Evolutionary conservation across 1,139 yeast genomes (phyloP).

Genomic region (Taphrina populina): DNA sequence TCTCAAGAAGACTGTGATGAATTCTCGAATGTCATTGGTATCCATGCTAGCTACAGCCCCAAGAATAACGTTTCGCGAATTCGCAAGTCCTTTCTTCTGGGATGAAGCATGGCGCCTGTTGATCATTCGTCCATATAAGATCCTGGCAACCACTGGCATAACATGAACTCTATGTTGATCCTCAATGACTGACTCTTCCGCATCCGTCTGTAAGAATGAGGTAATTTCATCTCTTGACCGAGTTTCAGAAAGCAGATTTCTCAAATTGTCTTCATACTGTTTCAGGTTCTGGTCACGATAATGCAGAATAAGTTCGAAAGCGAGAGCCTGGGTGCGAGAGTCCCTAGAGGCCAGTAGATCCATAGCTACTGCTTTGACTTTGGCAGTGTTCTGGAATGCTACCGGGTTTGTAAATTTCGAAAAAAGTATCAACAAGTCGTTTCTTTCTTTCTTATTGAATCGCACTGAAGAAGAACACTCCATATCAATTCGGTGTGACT

Average conservation of each 20-base stretch:
- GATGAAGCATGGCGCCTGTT: conserved; percentile 42
- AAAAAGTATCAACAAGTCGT: conserved; percentile 60
- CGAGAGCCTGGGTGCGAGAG: conserved; percentile 64
- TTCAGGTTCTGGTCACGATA: conserved; percentile 59
- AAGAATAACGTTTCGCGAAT: conserved; percentile 75
- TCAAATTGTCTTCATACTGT: conserved; percentile 71
- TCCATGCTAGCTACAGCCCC: conserved; percentile 65
- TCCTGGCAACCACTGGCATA: conserved; percentile 72
- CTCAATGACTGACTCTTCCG: conserved; percentile 57
- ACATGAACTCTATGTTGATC: conserved; percentile 58
- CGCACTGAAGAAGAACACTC: no score
- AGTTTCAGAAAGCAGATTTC: conserved; percentile 75
- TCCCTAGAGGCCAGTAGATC: conserved; percentile 63
- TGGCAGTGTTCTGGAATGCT: conserved; percentile 54
- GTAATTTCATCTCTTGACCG: conserved; percentile 81
- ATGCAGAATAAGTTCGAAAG: conserved; percentile 69
- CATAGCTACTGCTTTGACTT: conserved; percentile 57
- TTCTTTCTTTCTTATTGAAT: conserved; percentile 56
- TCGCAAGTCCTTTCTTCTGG: conserved; percentile 61
- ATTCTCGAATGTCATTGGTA: conserved; percentile 56
- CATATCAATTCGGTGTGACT: no score
- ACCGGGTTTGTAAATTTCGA: conserved; percentile 62
- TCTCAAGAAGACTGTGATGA: conserved; percentile 62
- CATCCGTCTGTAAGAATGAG: conserved; percentile 55
- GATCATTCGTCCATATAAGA: conserved; percentile 76